Evolutionary conservation across 208 protist genomes (phyloP), one percentile per base, ranked within the genome.

Genomic region (Crithidia bombi): DNA sequence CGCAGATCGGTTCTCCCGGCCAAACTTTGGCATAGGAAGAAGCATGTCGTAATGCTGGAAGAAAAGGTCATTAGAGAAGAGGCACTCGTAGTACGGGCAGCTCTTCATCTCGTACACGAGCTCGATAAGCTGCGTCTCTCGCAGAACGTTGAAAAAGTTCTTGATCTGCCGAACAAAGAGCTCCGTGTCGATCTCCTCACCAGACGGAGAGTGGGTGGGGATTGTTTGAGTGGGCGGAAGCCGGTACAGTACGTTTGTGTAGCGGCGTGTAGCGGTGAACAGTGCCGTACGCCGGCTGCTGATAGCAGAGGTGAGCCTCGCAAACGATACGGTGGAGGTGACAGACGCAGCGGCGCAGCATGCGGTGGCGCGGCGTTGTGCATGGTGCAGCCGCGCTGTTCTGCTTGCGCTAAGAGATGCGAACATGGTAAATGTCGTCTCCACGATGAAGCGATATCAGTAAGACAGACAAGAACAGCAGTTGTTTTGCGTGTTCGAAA

Each of bases 41-140:
- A 96, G 82, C 70, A 96, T 57, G 50, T 91, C 82, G 70, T 85
- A 82, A 59, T 93, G 83, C 72, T 93, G 87, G 77, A 93, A 93
- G 28, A 94, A 57, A 32, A 96, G 39, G 50, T 96, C 91, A 26
- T 74, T 82, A 36, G 78, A 75, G 64, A 93, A 94, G 54, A 94
- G 61, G 44, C 79, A 93, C 23, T 93, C 88, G 76, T 87, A 94
- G 77, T 96, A 94, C 9, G 91, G 91, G 66, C 80, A 92, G 41
- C 73, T 67, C 36, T 81, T 75, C 91, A 96, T 96, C 65, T 94
- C 89, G 64, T 94, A 87, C 26, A 92, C 65, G 64, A 75, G 55
- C 28, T 96, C 88, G 14, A 91, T 80, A 15, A 96, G 84, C 66
- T 87, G 80, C 30, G 88, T 85, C 65, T 82, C 80, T 47, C 72